A percentile compares a stretch with the other conserved stretches of the same genome.
phyloP scores from a whole-genome alignment of 176 grass and related monocot genomes.

The Rhynchospora breviuscula region DNA sequence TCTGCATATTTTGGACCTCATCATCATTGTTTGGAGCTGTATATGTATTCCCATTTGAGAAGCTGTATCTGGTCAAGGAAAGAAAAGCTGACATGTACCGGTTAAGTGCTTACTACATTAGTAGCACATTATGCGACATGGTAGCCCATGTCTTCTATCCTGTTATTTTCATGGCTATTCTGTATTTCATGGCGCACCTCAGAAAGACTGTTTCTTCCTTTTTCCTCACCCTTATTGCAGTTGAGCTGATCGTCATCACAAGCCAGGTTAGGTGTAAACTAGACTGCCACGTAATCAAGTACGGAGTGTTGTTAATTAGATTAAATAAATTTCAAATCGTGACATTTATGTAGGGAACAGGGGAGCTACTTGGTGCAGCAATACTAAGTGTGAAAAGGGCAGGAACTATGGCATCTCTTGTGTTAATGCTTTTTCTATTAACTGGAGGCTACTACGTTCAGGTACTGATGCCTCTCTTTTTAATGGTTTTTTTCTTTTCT shows the following conservation, averaged over 20 bases:
- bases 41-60: conserved; percentile 93
- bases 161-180: conserved; percentile 57
- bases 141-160: conserved; percentile 63
- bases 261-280: conserved; percentile 44
- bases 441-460: conserved; percentile 86
- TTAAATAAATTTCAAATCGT: not conserved
- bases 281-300: conserved; percentile 4
- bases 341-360: conserved; percentile 42
- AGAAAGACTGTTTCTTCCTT: conserved; percentile 58
- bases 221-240: conserved; percentile 60
- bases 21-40: conserved; percentile 83
- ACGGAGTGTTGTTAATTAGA: not conserved
- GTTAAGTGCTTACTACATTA: conserved; percentile 71
- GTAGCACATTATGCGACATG: conserved; percentile 86
- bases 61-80: conserved; percentile 85
- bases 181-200: conserved; percentile 81
- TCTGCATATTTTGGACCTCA: conserved; percentile 99
- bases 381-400: conserved; percentile 72
- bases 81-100: conserved; percentile 83
- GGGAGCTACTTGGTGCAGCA: conserved; percentile 77
- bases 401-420: conserved; percentile 69
- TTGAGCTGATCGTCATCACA: conserved; percentile 75
- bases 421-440: conserved; percentile 91
- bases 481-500: not conserved
- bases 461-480: conserved; percentile 24